A percentile compares a stretch with the other conserved stretches of the same genome.
Evolutionary conservation across 345 rosid genomes (phyloP).

Genomic region (Brassica napus): DNA sequence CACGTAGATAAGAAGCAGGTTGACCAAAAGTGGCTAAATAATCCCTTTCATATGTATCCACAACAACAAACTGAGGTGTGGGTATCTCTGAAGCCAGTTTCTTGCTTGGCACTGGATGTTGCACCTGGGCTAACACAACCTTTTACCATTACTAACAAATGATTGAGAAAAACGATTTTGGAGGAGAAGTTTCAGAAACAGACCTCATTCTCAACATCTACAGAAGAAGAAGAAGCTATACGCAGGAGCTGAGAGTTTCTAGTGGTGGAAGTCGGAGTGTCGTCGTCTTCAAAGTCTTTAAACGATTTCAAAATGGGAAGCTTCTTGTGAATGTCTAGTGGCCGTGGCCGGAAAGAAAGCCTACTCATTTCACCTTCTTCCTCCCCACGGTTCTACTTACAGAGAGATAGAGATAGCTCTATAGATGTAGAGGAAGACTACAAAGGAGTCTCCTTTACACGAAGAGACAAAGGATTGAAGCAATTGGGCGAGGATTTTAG

Average conservation of each 20-base stretch:
- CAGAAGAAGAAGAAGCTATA: conserved; percentile 42
- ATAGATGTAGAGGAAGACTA: neutral
- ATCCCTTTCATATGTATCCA: conserved; percentile 91
- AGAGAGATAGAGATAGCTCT: conserved; percentile 3
- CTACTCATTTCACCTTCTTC: conserved; percentile 61
- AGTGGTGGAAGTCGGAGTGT: conserved; percentile 60
- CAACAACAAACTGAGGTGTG: conserved; percentile 82
- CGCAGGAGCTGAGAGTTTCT: conserved; percentile 78
- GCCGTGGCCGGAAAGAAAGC: conserved; percentile 90
- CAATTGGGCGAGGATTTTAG: neutral
- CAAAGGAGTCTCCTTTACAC: neutral
- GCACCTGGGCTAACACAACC: conserved; percentile 39
- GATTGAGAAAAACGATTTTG: neutral
- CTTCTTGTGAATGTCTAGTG: conserved; percentile 93
- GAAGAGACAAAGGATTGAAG: neutral
- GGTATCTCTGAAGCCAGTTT: conserved; percentile 82
- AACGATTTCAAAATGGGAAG: conserved; percentile 83
- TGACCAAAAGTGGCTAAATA: conserved; percentile 75
- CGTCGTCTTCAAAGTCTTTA: conserved; percentile 93
- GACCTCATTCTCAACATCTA: conserved; percentile 60
- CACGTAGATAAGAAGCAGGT: conserved; percentile 85
- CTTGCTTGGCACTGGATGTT: conserved; percentile 57
- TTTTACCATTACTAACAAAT: neutral
- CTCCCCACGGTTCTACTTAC: conserved; percentile 7
- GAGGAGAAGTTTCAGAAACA: neutral